Evolutionary conservation across 2,329 filamentous ascomycete species (phyloP), one percentile per base, ranked within the genome.

Genomic region (Orbilia blumenaviensis): DNA sequence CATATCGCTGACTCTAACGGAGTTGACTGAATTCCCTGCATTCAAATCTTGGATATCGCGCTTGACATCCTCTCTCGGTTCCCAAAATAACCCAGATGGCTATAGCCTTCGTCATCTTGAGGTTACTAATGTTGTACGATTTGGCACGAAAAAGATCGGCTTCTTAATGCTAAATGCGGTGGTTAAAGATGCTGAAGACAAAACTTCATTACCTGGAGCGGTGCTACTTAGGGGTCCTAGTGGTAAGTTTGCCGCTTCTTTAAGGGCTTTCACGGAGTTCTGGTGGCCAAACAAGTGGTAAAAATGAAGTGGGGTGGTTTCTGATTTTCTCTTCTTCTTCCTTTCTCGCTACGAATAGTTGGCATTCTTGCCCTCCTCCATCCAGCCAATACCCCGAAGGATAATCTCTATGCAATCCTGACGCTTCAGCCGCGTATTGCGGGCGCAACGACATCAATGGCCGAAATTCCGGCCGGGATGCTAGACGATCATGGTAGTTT

Each of bases 341-440:
- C 32, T 5, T 52, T 34, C 27, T 50, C 2, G 36, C 2, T 6
- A 12, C 2, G 27, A 34, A 34, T 41, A 71, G 73, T 77, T 8
- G 73, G 60, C 1, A 72, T 77, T 3, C 34, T 77, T 0, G 29
- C 67, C 9, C 44, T 77, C 2, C 52, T 77, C 6, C 73, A 77
- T 16, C 73, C 73, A 14, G 54, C 27, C 2, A 42, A 54, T 16
- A 76, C 73, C 2, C 73, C 73, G 10, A 60, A 60, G 36, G 27
- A 64, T 10, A 77, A 89, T 82, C 85, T 87, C 64, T 86, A 88
- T 80, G 88, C 86, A 6, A 82, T 90, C 0, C 80, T 90, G 62
- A 89, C 88, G 0, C 85, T 89, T 27, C 88, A 89, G 81, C 86
- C 88, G 21, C 86, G 88, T 50, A 80, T 89, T 2, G 83, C 88